Evolutionary conservation across 192 early-diverging fungal species (phyloP).

Genomic region (Umbelopsis isabellina): DNA sequence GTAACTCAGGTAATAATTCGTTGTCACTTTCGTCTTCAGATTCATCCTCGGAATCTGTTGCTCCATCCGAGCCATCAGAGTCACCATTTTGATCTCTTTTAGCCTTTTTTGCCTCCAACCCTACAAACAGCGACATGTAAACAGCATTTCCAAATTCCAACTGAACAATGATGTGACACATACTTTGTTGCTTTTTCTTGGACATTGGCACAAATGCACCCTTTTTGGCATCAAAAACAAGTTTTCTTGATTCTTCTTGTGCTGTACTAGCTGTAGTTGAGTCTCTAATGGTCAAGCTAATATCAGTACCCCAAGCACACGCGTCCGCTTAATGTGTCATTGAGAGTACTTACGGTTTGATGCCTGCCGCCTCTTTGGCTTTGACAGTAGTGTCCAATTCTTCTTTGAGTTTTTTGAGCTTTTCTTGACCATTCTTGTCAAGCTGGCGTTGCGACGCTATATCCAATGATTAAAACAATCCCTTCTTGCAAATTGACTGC

Average conservation of each 20-base stretch:
- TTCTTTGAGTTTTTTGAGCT: constrained; percentile 47
- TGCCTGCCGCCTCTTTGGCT: constrained; percentile 50
- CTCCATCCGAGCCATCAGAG: constrained; percentile 1
- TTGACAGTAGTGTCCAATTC: constrained; percentile 61
- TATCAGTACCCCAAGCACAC: background rate
- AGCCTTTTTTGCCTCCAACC: constrained; percentile 3
- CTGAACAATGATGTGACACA: background rate
- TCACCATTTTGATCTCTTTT: background rate
- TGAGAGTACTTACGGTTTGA: constrained; percentile 4
- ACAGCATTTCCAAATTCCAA: background rate
- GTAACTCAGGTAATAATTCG: constrained; percentile 4
- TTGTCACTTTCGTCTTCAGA: constrained; percentile 2
- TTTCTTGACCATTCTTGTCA: constrained; percentile 48
- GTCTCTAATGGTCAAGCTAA: constrained; percentile 17
- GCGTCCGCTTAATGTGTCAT: background rate
- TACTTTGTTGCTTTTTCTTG: background rate
- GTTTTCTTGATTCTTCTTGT: constrained; percentile 33
- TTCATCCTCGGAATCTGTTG: background rate
- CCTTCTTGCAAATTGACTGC: background rate
- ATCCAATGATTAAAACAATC: background rate
- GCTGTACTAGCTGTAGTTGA: constrained; percentile 20
- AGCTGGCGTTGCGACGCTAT: constrained; percentile 45
- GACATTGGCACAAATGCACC: constrained; percentile 35
- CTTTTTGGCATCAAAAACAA: constrained; percentile 39
- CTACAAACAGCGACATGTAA: background rate